These are phyloP conservation scores for Candida awuae DNA, from an alignment of 805 yeast genomes.

Conservation along the genomic window DNA sequence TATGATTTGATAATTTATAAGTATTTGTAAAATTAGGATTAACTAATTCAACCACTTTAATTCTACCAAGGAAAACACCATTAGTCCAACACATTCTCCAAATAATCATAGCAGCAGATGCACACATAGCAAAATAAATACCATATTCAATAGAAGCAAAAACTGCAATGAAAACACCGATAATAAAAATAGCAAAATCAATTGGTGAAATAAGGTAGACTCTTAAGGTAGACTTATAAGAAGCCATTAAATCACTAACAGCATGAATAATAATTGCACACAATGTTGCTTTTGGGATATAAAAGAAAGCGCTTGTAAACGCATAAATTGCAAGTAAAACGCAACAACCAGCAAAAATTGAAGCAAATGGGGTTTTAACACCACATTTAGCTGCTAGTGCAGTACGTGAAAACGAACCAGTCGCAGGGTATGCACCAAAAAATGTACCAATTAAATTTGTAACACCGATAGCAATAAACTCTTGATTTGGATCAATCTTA, in stretches of 20 bases:
- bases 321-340: constrained; percentile 79
- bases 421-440: constrained; percentile 89
- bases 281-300: constrained; percentile 81
- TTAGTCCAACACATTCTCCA: too few species aligned
- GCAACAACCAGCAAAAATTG: constrained; percentile 81
- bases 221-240: constrained; percentile 55
- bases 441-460: constrained; percentile 85
- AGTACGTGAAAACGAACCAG: constrained; percentile 91
- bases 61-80: too few species aligned
- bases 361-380: constrained; percentile 91
- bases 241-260: constrained; percentile 77
- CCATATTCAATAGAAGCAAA: constrained; percentile 79
- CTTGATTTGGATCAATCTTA: constrained; percentile 87
- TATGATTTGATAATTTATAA: too few species aligned
- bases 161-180: constrained; percentile 65
- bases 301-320: constrained; percentile 74
- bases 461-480: constrained; percentile 85
- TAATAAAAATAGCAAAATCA: constrained; percentile 63
- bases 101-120: too few species aligned
- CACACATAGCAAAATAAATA: constrained; percentile 75
- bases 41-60: too few species aligned
- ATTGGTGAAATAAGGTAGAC: constrained; percentile 68
- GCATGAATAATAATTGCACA: constrained; percentile 89
- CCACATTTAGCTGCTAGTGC: constrained; percentile 92
- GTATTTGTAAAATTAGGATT: too few species aligned